Evolutionary conservation across 2,329 filamentous ascomycete genomes (phyloP), one percentile per base, ranked within the genome.

Genomic region (Ophiostoma pallidulum): DNA sequence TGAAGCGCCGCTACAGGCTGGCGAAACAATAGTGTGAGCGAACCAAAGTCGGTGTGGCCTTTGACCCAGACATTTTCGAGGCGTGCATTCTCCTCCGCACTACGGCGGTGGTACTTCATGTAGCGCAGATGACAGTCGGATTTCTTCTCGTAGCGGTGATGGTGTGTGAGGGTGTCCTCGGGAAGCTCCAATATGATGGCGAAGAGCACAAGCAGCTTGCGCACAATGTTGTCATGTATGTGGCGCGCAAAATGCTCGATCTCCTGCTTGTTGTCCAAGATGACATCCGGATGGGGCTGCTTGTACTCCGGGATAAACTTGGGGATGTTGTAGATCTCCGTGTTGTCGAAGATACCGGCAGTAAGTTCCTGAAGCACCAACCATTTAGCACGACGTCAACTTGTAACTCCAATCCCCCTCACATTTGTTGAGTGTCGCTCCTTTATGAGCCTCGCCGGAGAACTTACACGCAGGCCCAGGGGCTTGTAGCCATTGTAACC

Each of bases 301-400:
- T 65, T 57, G 54, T 72, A 68, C 45, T 67, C 59, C 2, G 63
- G 60, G 14, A 67, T 68, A 51, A 77, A 79, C 53, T 80, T 80
- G 45, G 74, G 72, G 9, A 79, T 71, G 56, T 80, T 79, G 64
- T 73, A 80, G 2, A 80, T 71, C 53, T 80, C 71, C 24, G 77
- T 66, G 53, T 78, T 79, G 54, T 80, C 76, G 18, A 56, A 63
- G 47, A 70, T 60, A 2, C 69, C 66, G 1, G 54, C 53, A 20
- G 48, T 46, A 14, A 57, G 19, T 31, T 52, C 14, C 19, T 31
- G 32, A 1, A 22, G n/a, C n/a, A n/a, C n/a, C n/a, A n/a, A n/a
- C n/a, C n/a, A n/a, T n/a, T n/a, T n/a, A n/a, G n/a, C n/a, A n/a
- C n/a, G n/a, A n/a, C n/a, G n/a, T n/a, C n/a, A n/a, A n/a, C n/a